Percentiles rank a stretch among this genome's conserved stretches.
Evolutionary conservation across 75 land plant genomes (phyloP).

Genomic region (Cunninghamia lanceolata): DNA sequence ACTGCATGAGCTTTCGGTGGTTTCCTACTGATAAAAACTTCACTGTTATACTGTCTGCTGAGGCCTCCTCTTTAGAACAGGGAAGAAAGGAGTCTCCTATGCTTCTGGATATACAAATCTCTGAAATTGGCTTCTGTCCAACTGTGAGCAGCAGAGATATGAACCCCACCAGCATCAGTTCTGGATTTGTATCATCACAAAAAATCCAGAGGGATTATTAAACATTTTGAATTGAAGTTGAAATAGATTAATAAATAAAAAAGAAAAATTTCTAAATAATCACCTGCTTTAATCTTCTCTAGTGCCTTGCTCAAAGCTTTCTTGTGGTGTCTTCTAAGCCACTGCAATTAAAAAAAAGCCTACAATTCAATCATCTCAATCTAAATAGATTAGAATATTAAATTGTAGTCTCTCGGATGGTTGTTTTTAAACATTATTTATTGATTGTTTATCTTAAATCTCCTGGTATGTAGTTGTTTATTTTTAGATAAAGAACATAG

Average conservation of each 20-base stretch:
- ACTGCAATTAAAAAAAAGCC: not conserved
- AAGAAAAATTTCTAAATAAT: too few species aligned
- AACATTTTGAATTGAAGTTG: not conserved
- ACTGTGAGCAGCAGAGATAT: not conserved
- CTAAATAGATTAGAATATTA: too few species aligned
- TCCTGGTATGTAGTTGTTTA: too few species aligned
- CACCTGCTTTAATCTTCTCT: conserved; percentile 5
- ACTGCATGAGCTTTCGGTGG: not conserved
- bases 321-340: not conserved
- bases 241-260: not conserved
- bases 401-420: too few species aligned
- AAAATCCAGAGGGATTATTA: not conserved
- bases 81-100: not conserved
- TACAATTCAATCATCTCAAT: not conserved
- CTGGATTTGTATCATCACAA: not conserved
- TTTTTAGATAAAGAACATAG: too few species aligned
- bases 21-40: not conserved
- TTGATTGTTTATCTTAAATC: too few species aligned
- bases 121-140: not conserved
- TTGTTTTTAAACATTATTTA: too few species aligned
- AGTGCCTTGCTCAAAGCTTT: not conserved
- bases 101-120: not conserved
- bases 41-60: not conserved
- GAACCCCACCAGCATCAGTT: not conserved
- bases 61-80: not conserved